A percentile compares a stretch with the other conserved stretches of the same genome.
Conservation (phyloP, 305 asterid species). For the Fraxinus baroniana region DNA sequence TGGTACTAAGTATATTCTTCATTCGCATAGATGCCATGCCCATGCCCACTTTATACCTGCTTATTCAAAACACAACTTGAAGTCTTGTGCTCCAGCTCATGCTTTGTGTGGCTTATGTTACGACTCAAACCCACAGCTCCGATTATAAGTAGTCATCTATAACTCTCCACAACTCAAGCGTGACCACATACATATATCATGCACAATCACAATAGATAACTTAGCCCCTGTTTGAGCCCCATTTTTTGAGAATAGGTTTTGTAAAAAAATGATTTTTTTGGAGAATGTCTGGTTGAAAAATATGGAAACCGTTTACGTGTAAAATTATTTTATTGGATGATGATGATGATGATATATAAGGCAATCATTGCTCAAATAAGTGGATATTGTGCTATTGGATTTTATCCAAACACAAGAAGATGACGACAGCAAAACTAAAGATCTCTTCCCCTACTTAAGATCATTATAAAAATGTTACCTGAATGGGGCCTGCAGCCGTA, state of each 20-base stretch:
- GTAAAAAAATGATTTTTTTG: not conserved
- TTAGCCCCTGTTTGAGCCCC: not conserved
- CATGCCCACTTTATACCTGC: not conserved
- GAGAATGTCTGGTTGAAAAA: not conserved
- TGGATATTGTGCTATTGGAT: not conserved
- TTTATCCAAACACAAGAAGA: not conserved
- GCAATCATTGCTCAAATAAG: not conserved
- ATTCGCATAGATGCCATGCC: not conserved
- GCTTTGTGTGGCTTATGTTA: not conserved
- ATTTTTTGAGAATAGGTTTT: not conserved
- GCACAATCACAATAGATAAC: not conserved
- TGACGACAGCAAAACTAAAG: not conserved
- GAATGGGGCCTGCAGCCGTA: slow-evolving; percentile 60
- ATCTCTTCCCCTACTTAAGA: not conserved
- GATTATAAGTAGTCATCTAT: not conserved
- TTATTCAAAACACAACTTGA: not conserved
- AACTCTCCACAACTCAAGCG: not conserved
- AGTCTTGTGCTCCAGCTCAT: not conserved
- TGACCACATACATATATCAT: not conserved
- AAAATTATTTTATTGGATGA: not conserved
- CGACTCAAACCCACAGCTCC: not conserved
- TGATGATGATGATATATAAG: not conserved
- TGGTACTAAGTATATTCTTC: not conserved
- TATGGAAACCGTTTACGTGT: not conserved
- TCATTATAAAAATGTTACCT: slow-evolving; percentile 33